These are phyloP conservation scores for Argentina anserina DNA, from an alignment of 306 rosid genomes.

Conservation along the genomic window DNA sequence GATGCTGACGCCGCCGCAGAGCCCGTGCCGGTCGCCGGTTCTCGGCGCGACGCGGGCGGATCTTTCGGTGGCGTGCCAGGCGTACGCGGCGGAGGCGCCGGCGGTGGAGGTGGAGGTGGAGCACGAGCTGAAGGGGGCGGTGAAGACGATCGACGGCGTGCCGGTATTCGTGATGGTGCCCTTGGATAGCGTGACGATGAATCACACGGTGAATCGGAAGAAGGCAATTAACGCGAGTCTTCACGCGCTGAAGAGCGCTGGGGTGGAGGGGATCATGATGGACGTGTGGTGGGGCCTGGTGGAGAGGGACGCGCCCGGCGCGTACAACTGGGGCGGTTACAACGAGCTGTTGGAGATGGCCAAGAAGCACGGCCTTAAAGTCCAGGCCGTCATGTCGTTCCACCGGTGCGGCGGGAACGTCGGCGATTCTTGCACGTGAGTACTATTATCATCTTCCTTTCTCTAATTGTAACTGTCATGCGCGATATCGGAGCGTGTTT, in stretches of 20 bases:
- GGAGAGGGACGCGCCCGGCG: constrained; percentile 66
- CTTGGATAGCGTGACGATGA: constrained; percentile 78
- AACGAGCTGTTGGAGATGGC: constrained; percentile 83
- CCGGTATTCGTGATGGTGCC: constrained; percentile 99
- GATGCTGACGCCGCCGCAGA: constrained; percentile 37
- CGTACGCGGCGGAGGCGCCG: constrained; percentile 46
- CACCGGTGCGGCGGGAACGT: constrained; percentile 99
- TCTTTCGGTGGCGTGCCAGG: constrained; percentile 65
- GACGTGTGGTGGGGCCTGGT: constrained; percentile 99
- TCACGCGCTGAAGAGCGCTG: constrained; percentile 85
- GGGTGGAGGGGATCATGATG: constrained; percentile 92
- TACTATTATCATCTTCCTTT: not conserved
- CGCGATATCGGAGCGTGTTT: no score
- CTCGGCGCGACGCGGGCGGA: constrained; percentile 42
- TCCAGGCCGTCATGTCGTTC: constrained; percentile 96
- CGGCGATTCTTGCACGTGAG: constrained; percentile 87
- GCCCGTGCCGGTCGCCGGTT: constrained; percentile 50
- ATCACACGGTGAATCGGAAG: constrained; percentile 64
- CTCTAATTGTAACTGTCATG: not conserved
- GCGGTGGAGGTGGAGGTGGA: constrained; percentile 16
- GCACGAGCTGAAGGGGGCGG: constrained; percentile 21
- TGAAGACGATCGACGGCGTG: constrained; percentile 43
- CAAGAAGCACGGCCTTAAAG: constrained; percentile 80
- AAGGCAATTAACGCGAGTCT: constrained; percentile 88
- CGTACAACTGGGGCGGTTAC: constrained; percentile 91